Percentiles rank a stretch among this genome's conserved stretches.
These are phyloP conservation scores for Trametes maxima DNA, from an alignment of 768 basidiomycete genomes.

Conservation along the genomic window DNA sequence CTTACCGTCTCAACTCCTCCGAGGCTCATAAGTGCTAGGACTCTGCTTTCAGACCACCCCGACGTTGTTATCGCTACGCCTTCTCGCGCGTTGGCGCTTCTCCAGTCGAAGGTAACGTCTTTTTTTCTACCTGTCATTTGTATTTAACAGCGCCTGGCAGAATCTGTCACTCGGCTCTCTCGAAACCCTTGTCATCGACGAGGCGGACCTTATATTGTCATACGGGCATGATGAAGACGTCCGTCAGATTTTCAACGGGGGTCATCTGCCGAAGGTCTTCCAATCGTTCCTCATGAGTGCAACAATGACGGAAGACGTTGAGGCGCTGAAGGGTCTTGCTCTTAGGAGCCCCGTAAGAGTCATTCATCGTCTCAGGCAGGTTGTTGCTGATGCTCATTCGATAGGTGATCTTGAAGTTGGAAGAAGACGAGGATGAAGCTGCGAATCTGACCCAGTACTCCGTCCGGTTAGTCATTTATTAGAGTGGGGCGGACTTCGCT, in stretches of 20 bases:
- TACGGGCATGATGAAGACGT: slow-evolving; percentile 96
- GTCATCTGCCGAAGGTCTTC: slow-evolving; percentile 76
- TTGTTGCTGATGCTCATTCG: not conserved
- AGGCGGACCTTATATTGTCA: slow-evolving; percentile 95
- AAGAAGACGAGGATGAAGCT: slow-evolving; percentile 84
- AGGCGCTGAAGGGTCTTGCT: slow-evolving; percentile 83
- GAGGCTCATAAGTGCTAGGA: slow-evolving; percentile 37
- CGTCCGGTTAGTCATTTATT: slow-evolving; percentile 55
- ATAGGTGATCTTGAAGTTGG: slow-evolving; percentile 83
- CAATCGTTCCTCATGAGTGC: slow-evolving; percentile 97
- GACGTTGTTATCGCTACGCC: slow-evolving; percentile 84
- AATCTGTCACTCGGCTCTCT: slow-evolving; percentile 65
- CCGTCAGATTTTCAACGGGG: slow-evolving; percentile 66
- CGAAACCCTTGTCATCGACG: slow-evolving; percentile 92
- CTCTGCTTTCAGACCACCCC: slow-evolving; percentile 66
- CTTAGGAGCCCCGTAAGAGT: slow-evolving; percentile 81
- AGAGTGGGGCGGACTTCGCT: not conserved
- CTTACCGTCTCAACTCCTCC: not conserved
- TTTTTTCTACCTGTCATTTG: not conserved
- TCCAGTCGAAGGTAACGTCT: slow-evolving; percentile 65
- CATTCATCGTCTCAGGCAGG: not conserved
- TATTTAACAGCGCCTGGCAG: slow-evolving; percentile 37
- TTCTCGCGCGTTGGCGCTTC: slow-evolving; percentile 62
- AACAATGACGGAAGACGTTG: slow-evolving; percentile 96
- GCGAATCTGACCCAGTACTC: slow-evolving; percentile 84